These are phyloP conservation scores for Panellus pusillus DNA, from an alignment of 768 basidiomycete genomes.

Conservation along the genomic window DNA sequence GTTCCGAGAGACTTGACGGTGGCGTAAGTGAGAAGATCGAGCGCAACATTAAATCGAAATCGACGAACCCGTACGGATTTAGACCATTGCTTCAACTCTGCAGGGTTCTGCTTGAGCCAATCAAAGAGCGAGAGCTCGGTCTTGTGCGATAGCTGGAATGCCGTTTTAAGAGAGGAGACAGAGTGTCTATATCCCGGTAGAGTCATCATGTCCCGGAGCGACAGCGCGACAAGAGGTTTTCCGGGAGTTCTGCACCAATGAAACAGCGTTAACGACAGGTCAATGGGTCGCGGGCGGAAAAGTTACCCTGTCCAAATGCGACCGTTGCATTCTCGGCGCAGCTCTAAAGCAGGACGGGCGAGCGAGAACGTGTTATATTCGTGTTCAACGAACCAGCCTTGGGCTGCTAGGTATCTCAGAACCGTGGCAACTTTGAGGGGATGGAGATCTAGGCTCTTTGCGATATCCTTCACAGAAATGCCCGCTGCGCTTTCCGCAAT, in stretches of 20 bases:
- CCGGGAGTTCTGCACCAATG: no score
- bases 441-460: neutral
- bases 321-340: neutral
- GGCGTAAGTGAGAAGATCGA: no score
- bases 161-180: neutral
- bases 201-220: slow-evolving; percentile 2
- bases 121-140: neutral
- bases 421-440: neutral
- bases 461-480: neutral
- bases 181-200: neutral
- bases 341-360: neutral
- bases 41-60: neutral
- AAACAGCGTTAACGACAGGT: no score
- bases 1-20: neutral
- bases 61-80: neutral
- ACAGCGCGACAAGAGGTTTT: neutral
- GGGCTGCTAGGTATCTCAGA: slow-evolving; percentile 1
- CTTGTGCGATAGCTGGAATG: neutral
- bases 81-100: neutral
- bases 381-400: slow-evolving; percentile 3
- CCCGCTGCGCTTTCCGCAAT: neutral
- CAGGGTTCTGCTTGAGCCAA: neutral
- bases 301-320: neutral
- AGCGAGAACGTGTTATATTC: neutral
- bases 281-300: no score